A percentile compares a stretch with the other conserved stretches of the same genome.
phyloP scores from a whole-genome alignment of 148 eudicot species.

The Chenopodium berlandieri region DNA sequence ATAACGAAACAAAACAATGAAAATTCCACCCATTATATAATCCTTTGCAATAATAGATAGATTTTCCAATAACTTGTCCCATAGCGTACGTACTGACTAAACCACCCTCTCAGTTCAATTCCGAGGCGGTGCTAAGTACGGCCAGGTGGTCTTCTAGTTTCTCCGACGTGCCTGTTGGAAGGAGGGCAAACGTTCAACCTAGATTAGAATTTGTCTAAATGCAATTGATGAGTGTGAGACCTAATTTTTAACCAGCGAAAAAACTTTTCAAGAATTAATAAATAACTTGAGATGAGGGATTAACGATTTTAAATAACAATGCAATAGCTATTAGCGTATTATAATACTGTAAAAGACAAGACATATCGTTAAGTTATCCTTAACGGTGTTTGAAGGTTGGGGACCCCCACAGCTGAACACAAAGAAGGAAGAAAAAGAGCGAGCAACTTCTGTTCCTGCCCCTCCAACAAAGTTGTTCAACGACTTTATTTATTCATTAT shows the following conservation, averaged over 20 bases:
- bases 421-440: slow-evolving; percentile 19
- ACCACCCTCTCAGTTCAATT: neutral
- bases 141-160: slow-evolving; percentile 37
- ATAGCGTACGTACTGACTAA: neutral
- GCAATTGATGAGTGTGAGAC: too few species aligned
- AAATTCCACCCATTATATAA: neutral
- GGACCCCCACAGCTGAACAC: slow-evolving; percentile 21
- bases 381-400: slow-evolving; percentile 6
- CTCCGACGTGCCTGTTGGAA: slow-evolving; percentile 44
- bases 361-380: neutral
- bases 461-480: slow-evolving; percentile 35
- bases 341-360: too few species aligned
- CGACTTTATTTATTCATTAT: slow-evolving; percentile 35
- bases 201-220: neutral
- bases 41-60: neutral
- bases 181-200: neutral
- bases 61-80: neutral
- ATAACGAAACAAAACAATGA: slow-evolving; percentile 16
- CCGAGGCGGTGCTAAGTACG: slow-evolving; percentile 28
- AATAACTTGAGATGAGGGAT: too few species aligned
- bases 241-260: too few species aligned
- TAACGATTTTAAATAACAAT: too few species aligned
- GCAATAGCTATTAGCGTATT: too few species aligned
- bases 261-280: too few species aligned
- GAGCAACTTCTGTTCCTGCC: slow-evolving; percentile 22